Conservation (phyloP, 306 rosid genomes). For the Prunus campanulata region DNA sequence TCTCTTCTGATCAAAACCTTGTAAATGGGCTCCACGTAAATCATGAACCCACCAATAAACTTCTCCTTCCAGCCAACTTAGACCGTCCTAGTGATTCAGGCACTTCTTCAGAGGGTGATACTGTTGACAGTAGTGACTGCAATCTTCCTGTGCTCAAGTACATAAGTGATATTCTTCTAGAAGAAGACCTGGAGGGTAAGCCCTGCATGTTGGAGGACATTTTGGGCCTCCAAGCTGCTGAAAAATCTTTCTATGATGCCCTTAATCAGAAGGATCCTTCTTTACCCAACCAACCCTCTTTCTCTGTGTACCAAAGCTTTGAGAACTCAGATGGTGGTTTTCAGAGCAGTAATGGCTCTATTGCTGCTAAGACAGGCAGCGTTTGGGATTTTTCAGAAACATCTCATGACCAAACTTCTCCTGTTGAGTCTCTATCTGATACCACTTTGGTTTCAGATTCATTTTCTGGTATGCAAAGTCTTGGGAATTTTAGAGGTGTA, state of each 20-base stretch:
- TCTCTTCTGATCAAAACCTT: conserved; percentile 22
- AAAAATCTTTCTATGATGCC: conserved; percentile 28
- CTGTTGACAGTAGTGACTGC: conserved; percentile 19
- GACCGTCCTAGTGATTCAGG: conserved; percentile 13
- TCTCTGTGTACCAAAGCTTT: not conserved
- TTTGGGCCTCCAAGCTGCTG: conserved; percentile 34
- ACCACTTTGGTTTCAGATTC: conserved; percentile 23
- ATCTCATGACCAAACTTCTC: conserved; percentile 18
- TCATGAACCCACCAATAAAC: conserved; percentile 22
- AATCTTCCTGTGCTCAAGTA: conserved; percentile 32
- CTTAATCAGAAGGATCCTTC: conserved; percentile 27
- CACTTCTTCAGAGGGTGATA: conserved; percentile 30
- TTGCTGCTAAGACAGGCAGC: conserved; percentile 21
- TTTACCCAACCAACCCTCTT: not conserved
- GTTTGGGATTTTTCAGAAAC: conserved; percentile 17
- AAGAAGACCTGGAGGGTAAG: conserved; percentile 28
- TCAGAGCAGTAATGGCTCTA: not conserved
- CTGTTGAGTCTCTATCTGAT: conserved; percentile 20
- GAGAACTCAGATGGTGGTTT: conserved; percentile 22
- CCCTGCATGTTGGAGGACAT: conserved; percentile 23
- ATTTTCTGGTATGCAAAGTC: conserved; percentile 13
- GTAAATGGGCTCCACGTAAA: conserved; percentile 30
- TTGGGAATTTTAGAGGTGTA: not conserved
- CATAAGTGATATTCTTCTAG: conserved; percentile 32
- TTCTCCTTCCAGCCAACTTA: conserved; percentile 22